These are phyloP conservation scores for Coniochaeta prunicola DNA, from an alignment of 2,329 filamentous ascomycete species.

Conservation along the genomic window DNA sequence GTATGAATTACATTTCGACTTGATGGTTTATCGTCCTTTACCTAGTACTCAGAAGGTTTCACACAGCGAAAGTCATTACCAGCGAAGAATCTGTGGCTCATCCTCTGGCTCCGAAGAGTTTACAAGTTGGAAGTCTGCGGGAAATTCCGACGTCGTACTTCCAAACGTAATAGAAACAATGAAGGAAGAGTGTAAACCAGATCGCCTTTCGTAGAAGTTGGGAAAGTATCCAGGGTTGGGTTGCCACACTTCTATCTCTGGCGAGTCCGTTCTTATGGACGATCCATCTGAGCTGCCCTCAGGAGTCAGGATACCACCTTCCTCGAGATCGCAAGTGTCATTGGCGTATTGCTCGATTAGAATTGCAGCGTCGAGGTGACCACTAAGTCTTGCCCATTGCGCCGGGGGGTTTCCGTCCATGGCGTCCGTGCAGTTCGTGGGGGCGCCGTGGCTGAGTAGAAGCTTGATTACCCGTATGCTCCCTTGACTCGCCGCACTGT, in stretches of 20 bases:
- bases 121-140: no score
- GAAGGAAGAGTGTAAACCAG: not conserved
- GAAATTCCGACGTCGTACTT: no score
- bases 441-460: not conserved
- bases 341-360: no score
- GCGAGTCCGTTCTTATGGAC: not conserved
- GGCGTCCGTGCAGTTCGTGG: not conserved
- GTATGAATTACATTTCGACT: slow-evolving; percentile 2
- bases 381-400: not conserved
- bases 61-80: no score
- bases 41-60: not conserved
- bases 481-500: not conserved
- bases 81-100: no score
- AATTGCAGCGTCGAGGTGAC: not conserved
- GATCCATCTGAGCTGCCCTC: no score
- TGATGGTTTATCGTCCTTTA: not conserved
- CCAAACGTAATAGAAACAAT: not conserved
- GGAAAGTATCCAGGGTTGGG: not conserved
- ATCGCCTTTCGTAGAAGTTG: not conserved
- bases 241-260: not conserved
- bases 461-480: not conserved
- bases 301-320: not conserved
- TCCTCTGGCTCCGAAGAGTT: no score
- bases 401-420: not conserved
- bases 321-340: no score